Percentiles rank a stretch among this genome's conserved stretches.
phyloP scores from a whole-genome alignment of 495 filamentous ascomycete genomes.

The Pyronema domesticum region DNA sequence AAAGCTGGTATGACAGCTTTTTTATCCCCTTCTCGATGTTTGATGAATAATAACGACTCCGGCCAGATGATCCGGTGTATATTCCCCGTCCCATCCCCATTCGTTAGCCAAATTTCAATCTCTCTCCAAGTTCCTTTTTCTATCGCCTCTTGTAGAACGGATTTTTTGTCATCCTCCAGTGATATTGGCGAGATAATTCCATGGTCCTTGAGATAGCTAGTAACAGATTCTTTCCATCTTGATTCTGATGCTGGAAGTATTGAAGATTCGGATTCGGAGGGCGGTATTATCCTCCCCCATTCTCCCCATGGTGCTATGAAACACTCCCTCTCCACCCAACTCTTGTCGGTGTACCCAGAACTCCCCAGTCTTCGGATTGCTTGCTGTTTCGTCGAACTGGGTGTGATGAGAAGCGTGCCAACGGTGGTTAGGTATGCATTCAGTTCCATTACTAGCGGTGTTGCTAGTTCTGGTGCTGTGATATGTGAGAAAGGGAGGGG shows the following conservation, averaged over 20 bases:
- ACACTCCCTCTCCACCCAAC: constrained; percentile 15
- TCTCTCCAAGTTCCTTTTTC: constrained; percentile 11
- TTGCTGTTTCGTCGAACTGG: constrained; percentile 15
- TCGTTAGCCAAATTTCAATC: constrained; percentile 16
- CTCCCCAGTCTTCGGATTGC: constrained; percentile 14
- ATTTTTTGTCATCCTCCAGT: constrained; percentile 2
- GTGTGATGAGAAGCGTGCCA: constrained; percentile 18
- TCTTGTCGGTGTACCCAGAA: neutral
- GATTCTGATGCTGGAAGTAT: constrained; percentile 7
- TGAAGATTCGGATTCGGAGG: neutral
- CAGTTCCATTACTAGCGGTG: constrained; percentile 15
- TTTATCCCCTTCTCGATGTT: constrained; percentile 16
- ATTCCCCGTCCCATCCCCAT: constrained; percentile 10
- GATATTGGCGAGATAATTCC: constrained; percentile 11
- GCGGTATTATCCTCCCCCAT: constrained; percentile 16
- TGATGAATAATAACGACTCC: constrained; percentile 18
- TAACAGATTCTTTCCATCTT: constrained; percentile 16
- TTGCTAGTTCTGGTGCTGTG: constrained; percentile 11
- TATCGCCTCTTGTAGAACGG: constrained; percentile 12
- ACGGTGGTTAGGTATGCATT: constrained; percentile 19
- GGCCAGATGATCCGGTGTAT: constrained; percentile 19
- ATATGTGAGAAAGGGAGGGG: constrained; percentile 11
- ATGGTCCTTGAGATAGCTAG: constrained; percentile 17
- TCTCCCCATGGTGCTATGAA: constrained; percentile 25
- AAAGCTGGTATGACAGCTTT: neutral